Percentiles rank a stretch among this genome's conserved stretches.
Conservation (phyloP, 2,329 filamentous ascomycete species). For the Talaromyces piceae region DNA sequence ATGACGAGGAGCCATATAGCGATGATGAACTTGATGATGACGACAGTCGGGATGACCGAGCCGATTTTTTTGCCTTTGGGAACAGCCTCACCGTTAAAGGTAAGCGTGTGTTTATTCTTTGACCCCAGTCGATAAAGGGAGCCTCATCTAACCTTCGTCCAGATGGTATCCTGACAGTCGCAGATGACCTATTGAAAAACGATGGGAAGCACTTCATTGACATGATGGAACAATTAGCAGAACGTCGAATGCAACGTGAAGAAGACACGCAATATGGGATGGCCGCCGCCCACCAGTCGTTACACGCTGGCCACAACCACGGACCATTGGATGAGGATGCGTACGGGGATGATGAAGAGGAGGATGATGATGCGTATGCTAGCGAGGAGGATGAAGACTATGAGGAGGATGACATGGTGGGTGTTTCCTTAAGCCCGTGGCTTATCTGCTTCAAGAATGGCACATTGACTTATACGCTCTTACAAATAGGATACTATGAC, state of each 20-base stretch:
- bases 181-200: slow-evolving; percentile 96
- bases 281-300: slow-evolving; percentile 48
- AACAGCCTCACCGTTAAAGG: slow-evolving; percentile 94
- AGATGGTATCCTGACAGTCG: slow-evolving; percentile 96
- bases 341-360: slow-evolving; percentile 70
- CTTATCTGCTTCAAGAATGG: slow-evolving; percentile 3
- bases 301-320: slow-evolving; percentile 67
- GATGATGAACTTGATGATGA: slow-evolving; percentile 57
- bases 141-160: slow-evolving; percentile 14
- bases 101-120: slow-evolving; percentile 26
- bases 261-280: slow-evolving; percentile 72
- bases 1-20: slow-evolving; percentile 61
- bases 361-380: slow-evolving; percentile 49
- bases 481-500: slow-evolving; percentile 77
- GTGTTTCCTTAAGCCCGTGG: slow-evolving; percentile 13
- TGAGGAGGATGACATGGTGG: slow-evolving; percentile 59
- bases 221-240: slow-evolving; percentile 99
- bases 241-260: slow-evolving; percentile 93
- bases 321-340: slow-evolving; percentile 68
- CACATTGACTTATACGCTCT: not conserved
- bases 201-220: slow-evolving; percentile 99
- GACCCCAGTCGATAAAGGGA: slow-evolving; percentile 26
- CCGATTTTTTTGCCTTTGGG: slow-evolving; percentile 96
- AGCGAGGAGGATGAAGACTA: slow-evolving; percentile 58
- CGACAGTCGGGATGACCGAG: slow-evolving; percentile 55